Evolutionary conservation across 148 eudicot species (phyloP).

Genomic region (Fagopyrum tataricum): DNA sequence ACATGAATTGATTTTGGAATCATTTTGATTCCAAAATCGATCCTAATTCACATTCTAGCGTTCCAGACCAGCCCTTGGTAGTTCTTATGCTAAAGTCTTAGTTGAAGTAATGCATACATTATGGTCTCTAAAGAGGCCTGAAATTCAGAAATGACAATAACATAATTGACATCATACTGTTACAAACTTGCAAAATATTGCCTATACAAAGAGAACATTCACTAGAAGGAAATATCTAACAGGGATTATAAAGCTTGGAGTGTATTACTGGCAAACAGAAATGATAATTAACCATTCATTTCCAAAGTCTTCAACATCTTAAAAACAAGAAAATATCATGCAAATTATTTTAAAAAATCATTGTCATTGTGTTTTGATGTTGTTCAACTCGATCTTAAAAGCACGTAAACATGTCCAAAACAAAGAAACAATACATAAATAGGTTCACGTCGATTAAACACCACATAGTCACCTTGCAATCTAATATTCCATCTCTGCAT

Average conservation of each 20-base stretch:
- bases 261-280: background rate
- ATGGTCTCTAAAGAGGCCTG: no score
- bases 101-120: no score
- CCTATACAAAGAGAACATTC: background rate
- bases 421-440: no score
- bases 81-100: background rate
- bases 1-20: background rate
- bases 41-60: background rate
- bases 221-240: background rate
- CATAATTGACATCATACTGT: background rate
- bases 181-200: background rate
- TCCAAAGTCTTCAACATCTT: no score
- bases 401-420: no score
- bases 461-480: no score
- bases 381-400: no score
- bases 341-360: no score
- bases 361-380: no score
- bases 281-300: background rate
- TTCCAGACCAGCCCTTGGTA: background rate
- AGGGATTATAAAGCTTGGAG: background rate
- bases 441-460: no score
- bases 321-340: no score
- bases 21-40: background rate
- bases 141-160: background rate
- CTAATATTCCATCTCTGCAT: no score